Base-by-base conservation (phyloP, 495 filamentous ascomycete genomes). In the Aspergillus diversus region DNA sequence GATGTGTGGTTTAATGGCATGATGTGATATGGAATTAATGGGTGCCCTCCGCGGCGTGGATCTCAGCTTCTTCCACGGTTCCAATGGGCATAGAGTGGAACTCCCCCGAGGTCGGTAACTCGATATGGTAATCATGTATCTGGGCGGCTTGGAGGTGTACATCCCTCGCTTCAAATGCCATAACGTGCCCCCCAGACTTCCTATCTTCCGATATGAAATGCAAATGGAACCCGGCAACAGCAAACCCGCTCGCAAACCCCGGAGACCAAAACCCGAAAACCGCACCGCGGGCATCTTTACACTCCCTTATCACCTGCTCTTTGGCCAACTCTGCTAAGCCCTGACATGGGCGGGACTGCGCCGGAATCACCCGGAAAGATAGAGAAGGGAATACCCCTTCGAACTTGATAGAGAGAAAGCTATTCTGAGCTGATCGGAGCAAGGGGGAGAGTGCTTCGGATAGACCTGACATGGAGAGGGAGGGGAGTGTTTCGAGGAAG, bases 191-290 rank as follows among this genome's bases (percentile, higher is more conserved):
- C 0, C 82, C 83, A 5, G 62, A 61, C 34, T 65, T 58, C 53
- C 77, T 63, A 35, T 81, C 80, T 21, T 77, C 75, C 0, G 65
- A 71, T 64, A 85, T 73, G 60, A 84, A 84, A 63, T 86, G 83
- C 50, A 83, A 48, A 66, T 86, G 83, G 48, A 80, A 75, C 2
- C 83, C 81, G 11, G 74, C 77, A 0, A 86, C 80, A 37, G 78
- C 77, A 50, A 86, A 72, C 11, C 81, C 81, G 63, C 77, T 76
- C 54, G 75, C 71, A 55, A 76, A 84, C 34, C 60, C 67, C 11
- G 83, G 83, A 39, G 75, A 78, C 54, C 78, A 66, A 53, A 84
- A 83, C 37, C 82, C 83, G 32, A 84, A 71, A 1, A 86, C 65
- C 5, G 73, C 77, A 3, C 83, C 83, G 9, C 63, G 64, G 21